phyloP scores from a whole-genome alignment of 1,139 yeast genomes.

The Sugiyamaella xylanicola region DNA sequence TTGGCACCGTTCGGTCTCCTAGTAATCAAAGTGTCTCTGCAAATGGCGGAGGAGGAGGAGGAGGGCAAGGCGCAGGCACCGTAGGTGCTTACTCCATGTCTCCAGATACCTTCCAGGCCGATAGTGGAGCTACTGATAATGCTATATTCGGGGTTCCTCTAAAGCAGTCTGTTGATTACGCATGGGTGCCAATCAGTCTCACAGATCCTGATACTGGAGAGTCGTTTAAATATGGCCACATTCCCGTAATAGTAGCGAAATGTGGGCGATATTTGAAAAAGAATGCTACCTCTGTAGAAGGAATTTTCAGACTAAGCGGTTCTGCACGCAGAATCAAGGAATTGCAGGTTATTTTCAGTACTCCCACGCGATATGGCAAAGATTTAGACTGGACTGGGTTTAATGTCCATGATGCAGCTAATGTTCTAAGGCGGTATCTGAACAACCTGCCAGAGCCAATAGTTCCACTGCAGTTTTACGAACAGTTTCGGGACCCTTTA shows the following conservation, averaged over 20 bases:
- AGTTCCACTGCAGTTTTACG: slow-evolving; percentile 77
- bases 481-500: slow-evolving; percentile 77
- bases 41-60: slow-evolving; percentile 5
- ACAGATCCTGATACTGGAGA: slow-evolving; percentile 50
- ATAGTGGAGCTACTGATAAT: slow-evolving; percentile 34
- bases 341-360: slow-evolving; percentile 76
- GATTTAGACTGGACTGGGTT: slow-evolving; percentile 89
- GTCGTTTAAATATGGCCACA: slow-evolving; percentile 69
- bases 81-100: slow-evolving; percentile 20
- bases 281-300: slow-evolving; percentile 68
- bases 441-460: slow-evolving; percentile 92
- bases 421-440: slow-evolving; percentile 78
- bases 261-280: slow-evolving; percentile 86
- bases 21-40: slow-evolving; percentile 35
- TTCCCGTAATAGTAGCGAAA: slow-evolving; percentile 91
- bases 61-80: not conserved
- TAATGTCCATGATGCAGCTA: slow-evolving; percentile 98
- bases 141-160: slow-evolving; percentile 87
- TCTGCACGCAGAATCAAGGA: slow-evolving; percentile 86
- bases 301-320: slow-evolving; percentile 93
- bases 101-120: slow-evolving; percentile 22
- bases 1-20: slow-evolving; percentile 23
- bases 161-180: slow-evolving; percentile 67
- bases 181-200: slow-evolving; percentile 73
- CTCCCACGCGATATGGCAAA: slow-evolving; percentile 88